Evolutionary conservation across 768 basidiomycete species (phyloP), one percentile per base, ranked within the genome.

Genomic region (Boletus pseudopeckii): DNA sequence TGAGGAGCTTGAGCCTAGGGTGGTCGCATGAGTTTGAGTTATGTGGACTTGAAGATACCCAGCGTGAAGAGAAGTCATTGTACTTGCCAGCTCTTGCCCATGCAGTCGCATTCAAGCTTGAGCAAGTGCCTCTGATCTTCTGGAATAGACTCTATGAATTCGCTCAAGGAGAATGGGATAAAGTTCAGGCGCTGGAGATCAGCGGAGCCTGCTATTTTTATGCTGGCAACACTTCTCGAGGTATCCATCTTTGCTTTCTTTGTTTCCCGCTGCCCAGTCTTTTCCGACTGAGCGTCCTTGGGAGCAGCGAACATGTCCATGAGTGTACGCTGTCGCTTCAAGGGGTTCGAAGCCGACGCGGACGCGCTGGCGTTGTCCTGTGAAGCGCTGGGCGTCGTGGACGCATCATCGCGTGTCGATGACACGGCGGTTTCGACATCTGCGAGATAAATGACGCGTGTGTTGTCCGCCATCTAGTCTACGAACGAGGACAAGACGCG

Each of bases 1-100:
- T 82, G 51, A 92, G 76, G 34, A 87, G 60, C 64, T 86, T 86
- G 40, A 92, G 74, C 90, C 88, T 91, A 57, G 43, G 56, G 28
- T 39, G 51, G 55, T 50, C 45, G 20, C 28, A 48, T 69, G 30
- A 51, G 37, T 41, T 34, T 11, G 14, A 17, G 6, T 34, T 50
- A 61, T 32, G 37, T 36, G 37, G 45, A 50, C 18, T 5, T 36
- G 39, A 33, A 47, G 26, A 26, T 17, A 13, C 28, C 42, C 28
- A 33, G 5, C 22, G 37, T 44, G 32, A 48, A 48, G 33, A 43
- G 20, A 37, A 34, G 39, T 5, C 33, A 20, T 20, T 26, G 40
- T 32, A 41, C 68, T 54, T 13, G 84, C 87, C 88, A 89, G 60
- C 83, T 85, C 66, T 81, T 82, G 20, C 84, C 83, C 79, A 92